Evolutionary conservation across 768 basidiomycete genomes (phyloP).

Genomic region (Daedaleopsis sinensis): DNA sequence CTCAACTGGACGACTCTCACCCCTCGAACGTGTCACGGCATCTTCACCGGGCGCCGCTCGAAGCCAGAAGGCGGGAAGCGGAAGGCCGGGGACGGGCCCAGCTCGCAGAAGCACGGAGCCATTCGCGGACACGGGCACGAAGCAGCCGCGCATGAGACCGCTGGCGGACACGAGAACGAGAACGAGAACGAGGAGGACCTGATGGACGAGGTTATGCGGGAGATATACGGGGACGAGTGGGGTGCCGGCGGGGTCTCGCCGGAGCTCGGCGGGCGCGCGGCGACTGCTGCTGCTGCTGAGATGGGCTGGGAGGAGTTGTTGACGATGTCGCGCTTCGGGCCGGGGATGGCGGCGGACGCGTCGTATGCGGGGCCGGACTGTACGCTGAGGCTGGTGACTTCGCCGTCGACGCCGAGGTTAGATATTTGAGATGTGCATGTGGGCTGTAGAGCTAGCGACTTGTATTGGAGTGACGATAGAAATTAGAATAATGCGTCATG

Average conservation of each 20-base stretch:
- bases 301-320: constrained; percentile 13
- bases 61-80: constrained; percentile 1
- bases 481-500: neutral
- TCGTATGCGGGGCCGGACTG: constrained; percentile 21
- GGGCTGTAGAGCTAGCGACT: too few species aligned
- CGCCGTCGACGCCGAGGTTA: constrained; percentile 16
- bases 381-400: constrained; percentile 23
- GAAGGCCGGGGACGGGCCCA: neutral
- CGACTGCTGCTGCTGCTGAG: constrained; percentile 3
- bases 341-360: constrained; percentile 12
- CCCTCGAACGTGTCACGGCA: constrained; percentile 23
- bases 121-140: neutral
- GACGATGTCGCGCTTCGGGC: constrained; percentile 3
- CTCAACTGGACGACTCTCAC: constrained; percentile 19
- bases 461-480: too few species aligned
- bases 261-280: constrained; percentile 3
- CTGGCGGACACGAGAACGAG: constrained; percentile 13
- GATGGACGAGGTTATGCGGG: constrained; percentile 32
- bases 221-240: constrained; percentile 31
- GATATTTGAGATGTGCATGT: too few species aligned
- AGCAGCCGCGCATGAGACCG: neutral
- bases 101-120: neutral
- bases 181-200: constrained; percentile 26
- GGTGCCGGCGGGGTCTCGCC: constrained; percentile 18
- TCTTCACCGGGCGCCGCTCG: constrained; percentile 17